Evolutionary conservation across 306 rosid genomes (phyloP).

Genomic region (Cicer judaicum): DNA sequence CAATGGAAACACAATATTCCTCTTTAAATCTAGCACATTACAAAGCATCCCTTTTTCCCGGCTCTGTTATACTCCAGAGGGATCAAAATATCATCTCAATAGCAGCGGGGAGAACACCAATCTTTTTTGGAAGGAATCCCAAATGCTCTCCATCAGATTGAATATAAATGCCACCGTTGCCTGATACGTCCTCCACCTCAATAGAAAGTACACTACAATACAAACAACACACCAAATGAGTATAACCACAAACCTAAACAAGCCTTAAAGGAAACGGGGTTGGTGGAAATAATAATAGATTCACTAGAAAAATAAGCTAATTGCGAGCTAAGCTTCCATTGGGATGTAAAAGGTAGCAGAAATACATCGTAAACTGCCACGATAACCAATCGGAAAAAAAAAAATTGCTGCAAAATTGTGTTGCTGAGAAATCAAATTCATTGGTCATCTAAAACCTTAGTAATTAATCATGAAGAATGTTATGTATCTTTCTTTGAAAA

Average conservation of each 20-base stretch:
- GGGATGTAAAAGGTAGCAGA: background rate
- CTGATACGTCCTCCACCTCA: slow-evolving; percentile 78
- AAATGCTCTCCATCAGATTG: slow-evolving; percentile 95
- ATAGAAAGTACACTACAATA: slow-evolving; percentile 64
- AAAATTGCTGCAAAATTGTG: background rate
- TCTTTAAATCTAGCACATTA: slow-evolving; percentile 26
- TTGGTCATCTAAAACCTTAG: slow-evolving; percentile 21
- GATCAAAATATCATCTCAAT: slow-evolving; percentile 85
- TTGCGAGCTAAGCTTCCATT: slow-evolving; percentile 11
- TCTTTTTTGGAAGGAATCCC: slow-evolving; percentile 86
- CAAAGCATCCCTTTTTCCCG: slow-evolving; percentile 33
- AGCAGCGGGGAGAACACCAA: slow-evolving; percentile 72
- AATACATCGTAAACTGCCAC: slow-evolving; percentile 12
- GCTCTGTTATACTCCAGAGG: slow-evolving; percentile 14
- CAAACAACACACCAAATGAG: slow-evolving; percentile 40
- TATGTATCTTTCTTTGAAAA: slow-evolving; percentile 24
- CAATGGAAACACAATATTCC: slow-evolving; percentile 30
- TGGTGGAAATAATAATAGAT: background rate
- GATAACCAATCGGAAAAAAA: slow-evolving; percentile 12
- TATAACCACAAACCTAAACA: slow-evolving; percentile 27
- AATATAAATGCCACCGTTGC: slow-evolving; percentile 63
- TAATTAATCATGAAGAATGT: slow-evolving; percentile 18
- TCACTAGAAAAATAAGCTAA: background rate
- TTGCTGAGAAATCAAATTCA: background rate
- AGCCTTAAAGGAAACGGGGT: background rate